phyloP scores from a whole-genome alignment of 2,329 filamentous ascomycete species.

The Xylariaceae sp. region DNA sequence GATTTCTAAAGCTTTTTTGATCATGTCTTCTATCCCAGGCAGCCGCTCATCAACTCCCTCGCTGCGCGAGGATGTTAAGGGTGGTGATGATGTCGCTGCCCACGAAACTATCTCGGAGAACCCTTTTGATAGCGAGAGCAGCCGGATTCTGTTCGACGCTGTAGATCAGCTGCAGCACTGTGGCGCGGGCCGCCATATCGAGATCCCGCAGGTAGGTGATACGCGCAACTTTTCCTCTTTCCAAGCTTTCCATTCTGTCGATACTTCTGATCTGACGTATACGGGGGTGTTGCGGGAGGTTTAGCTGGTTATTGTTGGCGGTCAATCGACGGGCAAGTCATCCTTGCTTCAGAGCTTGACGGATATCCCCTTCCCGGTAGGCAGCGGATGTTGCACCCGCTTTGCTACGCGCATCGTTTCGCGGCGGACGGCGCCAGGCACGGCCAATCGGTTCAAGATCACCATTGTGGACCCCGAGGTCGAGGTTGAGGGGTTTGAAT shows the following conservation, averaged over 20 bases:
- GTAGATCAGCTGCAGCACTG: slow-evolving; percentile 36
- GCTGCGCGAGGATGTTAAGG: too few relatives aligned
- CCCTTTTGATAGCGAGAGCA: slow-evolving; percentile 36
- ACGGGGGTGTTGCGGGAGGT: not conserved
- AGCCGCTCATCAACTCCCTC: too few relatives aligned
- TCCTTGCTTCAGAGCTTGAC: slow-evolving; percentile 61
- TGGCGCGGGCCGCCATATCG: slow-evolving; percentile 30
- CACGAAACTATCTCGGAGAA: slow-evolving; percentile 23
- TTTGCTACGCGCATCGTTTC: slow-evolving; percentile 28
- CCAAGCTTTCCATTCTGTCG: not conserved
- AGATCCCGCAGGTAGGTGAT: slow-evolving; percentile 36
- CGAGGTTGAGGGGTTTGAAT: slow-evolving; percentile 21
- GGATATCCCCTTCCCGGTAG: slow-evolving; percentile 29
- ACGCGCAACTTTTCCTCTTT: not conserved
- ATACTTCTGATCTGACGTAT: not conserved
- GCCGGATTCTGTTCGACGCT: slow-evolving; percentile 36
- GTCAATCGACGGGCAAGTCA: slow-evolving; percentile 72
- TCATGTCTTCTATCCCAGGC: too few relatives aligned
- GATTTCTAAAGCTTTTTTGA: too few relatives aligned
- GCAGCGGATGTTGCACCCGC: slow-evolving; percentile 25
- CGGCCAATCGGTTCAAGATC: slow-evolving; percentile 30
- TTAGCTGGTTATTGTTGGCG: slow-evolving; percentile 68
- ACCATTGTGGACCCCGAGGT: slow-evolving; percentile 32
- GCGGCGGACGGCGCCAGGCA: slow-evolving; percentile 29
- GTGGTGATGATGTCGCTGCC: too few relatives aligned